These are phyloP conservation scores for Ophiosphaerella korrae DNA, from an alignment of 2,329 filamentous ascomycete species.

Conservation along the genomic window DNA sequence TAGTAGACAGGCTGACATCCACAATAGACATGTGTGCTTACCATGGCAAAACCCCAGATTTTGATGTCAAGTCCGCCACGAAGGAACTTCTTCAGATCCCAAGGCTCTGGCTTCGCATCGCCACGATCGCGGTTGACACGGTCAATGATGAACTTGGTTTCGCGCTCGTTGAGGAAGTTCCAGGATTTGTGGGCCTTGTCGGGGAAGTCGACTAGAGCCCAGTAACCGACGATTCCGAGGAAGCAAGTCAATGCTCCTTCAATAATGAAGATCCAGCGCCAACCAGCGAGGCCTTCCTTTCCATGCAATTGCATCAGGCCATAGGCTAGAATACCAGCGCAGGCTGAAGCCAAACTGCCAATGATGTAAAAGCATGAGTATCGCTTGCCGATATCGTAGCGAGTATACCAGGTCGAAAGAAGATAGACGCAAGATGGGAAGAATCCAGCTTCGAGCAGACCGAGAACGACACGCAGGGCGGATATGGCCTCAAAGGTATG, in stretches of 20 bases:
- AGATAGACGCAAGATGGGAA: slow-evolving; percentile 53
- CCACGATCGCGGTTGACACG: slow-evolving; percentile 59
- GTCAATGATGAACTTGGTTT: slow-evolving; percentile 56
- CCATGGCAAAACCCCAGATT: slow-evolving; percentile 59
- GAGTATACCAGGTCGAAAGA: slow-evolving; percentile 50
- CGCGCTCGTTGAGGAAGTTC: slow-evolving; percentile 53
- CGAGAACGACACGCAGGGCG: slow-evolving; percentile 47
- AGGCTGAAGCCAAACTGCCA: slow-evolving; percentile 68
- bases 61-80: slow-evolving; percentile 56
- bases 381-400: slow-evolving; percentile 71
- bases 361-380: slow-evolving; percentile 73
- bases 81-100: slow-evolving; percentile 56
- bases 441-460: slow-evolving; percentile 49
- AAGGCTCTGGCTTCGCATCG: slow-evolving; percentile 57
- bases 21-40: slow-evolving; percentile 14
- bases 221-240: slow-evolving; percentile 48
- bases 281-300: slow-evolving; percentile 50
- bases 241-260: slow-evolving; percentile 50
- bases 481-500: slow-evolving; percentile 44
- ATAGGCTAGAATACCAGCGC: slow-evolving; percentile 71
- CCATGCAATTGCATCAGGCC: slow-evolving; percentile 70
- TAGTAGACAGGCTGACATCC: slow-evolving; percentile 6
- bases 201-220: slow-evolving; percentile 54
- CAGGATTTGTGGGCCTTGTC: slow-evolving; percentile 50
- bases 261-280: slow-evolving; percentile 54